These are phyloP conservation scores for Cordia subcordata DNA, from an alignment of 257 asterid genomes.

Conservation along the genomic window DNA sequence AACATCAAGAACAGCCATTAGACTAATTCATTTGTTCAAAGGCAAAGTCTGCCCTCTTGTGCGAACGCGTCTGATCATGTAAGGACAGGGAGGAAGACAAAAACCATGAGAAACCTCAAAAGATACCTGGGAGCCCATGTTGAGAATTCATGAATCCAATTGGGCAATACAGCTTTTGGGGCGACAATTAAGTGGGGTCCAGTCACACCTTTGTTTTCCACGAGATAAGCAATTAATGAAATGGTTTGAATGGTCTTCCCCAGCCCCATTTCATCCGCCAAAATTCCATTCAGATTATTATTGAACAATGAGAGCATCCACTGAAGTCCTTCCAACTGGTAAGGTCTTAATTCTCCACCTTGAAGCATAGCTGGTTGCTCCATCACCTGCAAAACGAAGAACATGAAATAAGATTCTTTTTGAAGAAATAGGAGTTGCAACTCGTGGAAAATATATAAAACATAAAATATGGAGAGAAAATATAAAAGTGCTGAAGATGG, in stretches of 20 bases:
- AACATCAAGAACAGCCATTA: slow-evolving; percentile 33
- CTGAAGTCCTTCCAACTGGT: slow-evolving; percentile 98
- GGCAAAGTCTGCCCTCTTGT: slow-evolving; percentile 4
- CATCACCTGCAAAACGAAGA: slow-evolving; percentile 52
- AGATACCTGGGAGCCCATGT: slow-evolving; percentile 92
- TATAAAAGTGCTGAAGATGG: too few relatives aligned
- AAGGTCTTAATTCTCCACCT: slow-evolving; percentile 91
- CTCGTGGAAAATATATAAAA: too few relatives aligned
- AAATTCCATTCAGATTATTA: slow-evolving; percentile 91
- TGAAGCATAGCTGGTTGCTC: slow-evolving; percentile 99
- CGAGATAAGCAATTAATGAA: slow-evolving; percentile 83
- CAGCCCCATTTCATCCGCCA: slow-evolving; percentile 99
- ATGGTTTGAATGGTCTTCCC: slow-evolving; percentile 98
- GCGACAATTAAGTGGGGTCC: slow-evolving; percentile 99
- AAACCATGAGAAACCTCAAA: slow-evolving; percentile 8
- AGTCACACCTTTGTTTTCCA: slow-evolving; percentile 85
- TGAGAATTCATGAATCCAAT: slow-evolving; percentile 84
- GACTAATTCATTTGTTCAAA: slow-evolving; percentile 21
- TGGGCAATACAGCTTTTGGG: slow-evolving; percentile 98
- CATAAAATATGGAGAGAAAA: too few relatives aligned
- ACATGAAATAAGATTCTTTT: not conserved
- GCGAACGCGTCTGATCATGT: not conserved
- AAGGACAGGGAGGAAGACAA: not conserved
- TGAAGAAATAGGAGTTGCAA: not conserved
- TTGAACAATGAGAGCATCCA: slow-evolving; percentile 98